A percentile compares a stretch with the other conserved stretches of the same genome.
phyloP scores from a whole-genome alignment of 2,329 filamentous ascomycete genomes.

The Aureobasidium leucospermi region DNA sequence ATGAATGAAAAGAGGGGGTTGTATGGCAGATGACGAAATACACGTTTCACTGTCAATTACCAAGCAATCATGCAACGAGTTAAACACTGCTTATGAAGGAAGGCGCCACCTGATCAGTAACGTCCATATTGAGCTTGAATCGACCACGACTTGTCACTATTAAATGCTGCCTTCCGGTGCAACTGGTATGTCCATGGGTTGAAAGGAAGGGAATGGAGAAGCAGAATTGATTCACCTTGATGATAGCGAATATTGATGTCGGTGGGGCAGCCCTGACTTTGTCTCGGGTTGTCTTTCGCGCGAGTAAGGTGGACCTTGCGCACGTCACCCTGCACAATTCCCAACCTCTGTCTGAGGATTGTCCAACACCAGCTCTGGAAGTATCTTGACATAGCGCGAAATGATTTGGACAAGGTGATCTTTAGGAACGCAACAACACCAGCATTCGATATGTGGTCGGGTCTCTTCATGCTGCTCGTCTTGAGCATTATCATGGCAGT shows the following conservation, averaged over 20 bases:
- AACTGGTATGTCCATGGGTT: background rate
- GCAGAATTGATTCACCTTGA: background rate
- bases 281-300: background rate
- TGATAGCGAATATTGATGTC: background rate
- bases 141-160: background rate
- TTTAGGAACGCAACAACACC: no score
- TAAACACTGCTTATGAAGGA: background rate
- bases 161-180: background rate
- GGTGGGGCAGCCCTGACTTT: background rate
- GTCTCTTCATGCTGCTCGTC: conserved; percentile 56
- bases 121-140: background rate
- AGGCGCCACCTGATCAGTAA: background rate
- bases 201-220: background rate
- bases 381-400: background rate
- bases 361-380: background rate
- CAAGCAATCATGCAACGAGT: background rate
- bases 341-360: background rate
- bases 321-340: background rate
- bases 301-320: background rate
- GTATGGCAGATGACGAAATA: background rate
- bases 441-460: conserved; percentile 45
- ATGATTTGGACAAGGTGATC: background rate
- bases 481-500: conserved; percentile 59
- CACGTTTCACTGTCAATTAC: background rate
- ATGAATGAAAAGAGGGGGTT: background rate